phyloP scores from a whole-genome alignment of 2,329 filamentous ascomycete genomes.

The Fusarium sp. region DNA sequence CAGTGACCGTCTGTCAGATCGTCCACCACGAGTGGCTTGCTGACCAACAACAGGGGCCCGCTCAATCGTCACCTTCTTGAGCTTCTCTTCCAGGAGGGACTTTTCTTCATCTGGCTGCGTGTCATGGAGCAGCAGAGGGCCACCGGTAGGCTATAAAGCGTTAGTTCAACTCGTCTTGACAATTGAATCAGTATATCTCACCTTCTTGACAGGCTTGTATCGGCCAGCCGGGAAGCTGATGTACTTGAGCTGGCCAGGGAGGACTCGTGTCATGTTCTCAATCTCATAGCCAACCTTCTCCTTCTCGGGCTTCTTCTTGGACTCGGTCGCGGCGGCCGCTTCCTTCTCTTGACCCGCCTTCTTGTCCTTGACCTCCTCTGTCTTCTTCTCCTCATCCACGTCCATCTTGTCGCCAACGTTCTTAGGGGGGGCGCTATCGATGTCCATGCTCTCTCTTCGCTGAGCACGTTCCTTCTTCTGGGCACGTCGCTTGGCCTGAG shows the following conservation, averaged over 20 bases:
- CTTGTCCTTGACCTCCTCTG: conserved; percentile 68
- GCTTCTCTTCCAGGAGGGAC: conserved; percentile 87
- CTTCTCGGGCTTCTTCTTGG: conserved; percentile 92
- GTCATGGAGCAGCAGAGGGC: conserved; percentile 91
- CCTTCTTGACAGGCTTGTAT: conserved; percentile 92
- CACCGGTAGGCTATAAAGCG: conserved; percentile 81
- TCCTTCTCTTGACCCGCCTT: conserved; percentile 73
- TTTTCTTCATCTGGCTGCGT: conserved; percentile 83
- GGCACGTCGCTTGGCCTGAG: conserved; percentile 94
- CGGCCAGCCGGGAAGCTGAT: conserved; percentile 91
- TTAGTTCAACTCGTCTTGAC: conserved; percentile 36
- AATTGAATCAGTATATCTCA: conserved; percentile 54
- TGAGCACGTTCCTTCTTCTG: conserved; percentile 94
- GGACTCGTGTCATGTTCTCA: conserved; percentile 95
- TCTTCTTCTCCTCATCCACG: conserved; percentile 73
- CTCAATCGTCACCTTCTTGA: conserved; percentile 81
- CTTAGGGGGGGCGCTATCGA: conserved; percentile 77
- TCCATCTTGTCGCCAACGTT: conserved; percentile 89
- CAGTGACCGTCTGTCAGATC: conserved; percentile 50
- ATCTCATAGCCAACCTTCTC: conserved; percentile 97
- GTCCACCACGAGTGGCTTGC: conserved; percentile 45
- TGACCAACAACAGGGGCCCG: conserved; percentile 69
- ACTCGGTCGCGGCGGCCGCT: conserved; percentile 61
- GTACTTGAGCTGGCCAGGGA: conserved; percentile 93
- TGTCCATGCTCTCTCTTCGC: conserved; percentile 93